Evolutionary conservation across 139 green algal genomes (phyloP), one percentile per base, ranked within the genome.

Genomic region (Limnomonas spitsbergensis): DNA sequence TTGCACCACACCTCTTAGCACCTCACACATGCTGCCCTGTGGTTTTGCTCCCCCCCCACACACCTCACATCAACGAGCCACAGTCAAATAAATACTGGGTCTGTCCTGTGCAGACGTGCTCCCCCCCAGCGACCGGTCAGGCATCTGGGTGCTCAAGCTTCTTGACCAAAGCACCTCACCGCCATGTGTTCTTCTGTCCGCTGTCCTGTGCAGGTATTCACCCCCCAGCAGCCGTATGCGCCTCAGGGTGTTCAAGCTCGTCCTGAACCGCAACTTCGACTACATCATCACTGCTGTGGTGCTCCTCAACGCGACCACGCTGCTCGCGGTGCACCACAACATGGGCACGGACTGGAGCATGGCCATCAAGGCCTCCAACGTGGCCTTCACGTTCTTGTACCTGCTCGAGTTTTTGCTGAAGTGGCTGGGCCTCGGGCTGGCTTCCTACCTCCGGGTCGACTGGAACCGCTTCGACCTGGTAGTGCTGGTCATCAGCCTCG

Each of bases 391-490:
- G 0, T 66, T 27, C 9, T 75, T 95, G 32, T 95, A 90, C 81
- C 47, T 74, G 1, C 0, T 88, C 27, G 91, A 95, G 77, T 85
- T 83, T 7, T 35, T 73, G 2, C 24, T 90, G 9, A 94, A 92
- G 84, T 7, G 91, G 0, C 61, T 79, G 0, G 89, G 79, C 0
- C 54, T 93, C 2, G 82, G 82, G 3, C 54, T 73, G 1, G n/a
- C 3, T 2, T 27, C 38, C 32, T 93, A 92, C 85, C 89, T 91
- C 27, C 75, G 83, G 47, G 79, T 89, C 42, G 37, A 2, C 31
- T 94, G 91, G 91, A 92, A 92, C 81, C 69, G 52, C 24, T 93
- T 94, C 73, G 92, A 94, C 66, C 84, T 92, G 53, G 54, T 86
- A n/a, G 85, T 94, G 2, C 86, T 90, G 26, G 14, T 40, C 4